Conservation (phyloP, 1,284 basidiomycete species). For the Tilletiaria anomala region DNA sequence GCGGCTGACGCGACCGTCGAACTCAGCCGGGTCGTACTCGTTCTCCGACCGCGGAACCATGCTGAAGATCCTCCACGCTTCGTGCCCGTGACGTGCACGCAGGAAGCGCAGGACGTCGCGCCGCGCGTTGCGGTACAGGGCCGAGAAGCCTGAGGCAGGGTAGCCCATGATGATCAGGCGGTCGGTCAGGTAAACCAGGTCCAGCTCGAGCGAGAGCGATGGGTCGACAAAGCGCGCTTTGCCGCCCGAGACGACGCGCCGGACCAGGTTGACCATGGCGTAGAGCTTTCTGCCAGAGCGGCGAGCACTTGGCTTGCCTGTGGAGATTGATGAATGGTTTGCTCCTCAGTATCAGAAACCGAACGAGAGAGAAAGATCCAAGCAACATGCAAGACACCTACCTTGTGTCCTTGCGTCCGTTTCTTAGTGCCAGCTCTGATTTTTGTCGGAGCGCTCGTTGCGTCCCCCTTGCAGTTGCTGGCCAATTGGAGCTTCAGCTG, state of each 20-base stretch:
- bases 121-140: slow-evolving; percentile 64
- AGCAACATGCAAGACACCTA: too few species aligned
- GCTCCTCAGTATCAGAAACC: too few species aligned
- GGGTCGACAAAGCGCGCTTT: slow-evolving; percentile 65
- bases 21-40: slow-evolving; percentile 40
- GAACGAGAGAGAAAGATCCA: too few species aligned
- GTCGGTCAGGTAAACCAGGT: slow-evolving; percentile 61
- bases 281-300: too few species aligned
- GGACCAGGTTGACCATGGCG: too few species aligned
- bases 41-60: slow-evolving; percentile 46
- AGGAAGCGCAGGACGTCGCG: slow-evolving; percentile 66
- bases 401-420: too few species aligned
- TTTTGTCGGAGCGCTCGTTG: too few species aligned
- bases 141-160: slow-evolving; percentile 64
- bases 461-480: too few species aligned
- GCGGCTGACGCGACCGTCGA: slow-evolving; percentile 53
- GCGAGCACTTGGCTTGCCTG: too few species aligned
- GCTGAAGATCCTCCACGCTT: slow-evolving; percentile 74
- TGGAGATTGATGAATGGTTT: too few species aligned
- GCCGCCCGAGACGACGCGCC: slow-evolving; percentile 45
- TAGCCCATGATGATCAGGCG: slow-evolving; percentile 66
- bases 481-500: too few species aligned
- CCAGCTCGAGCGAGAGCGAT: slow-evolving; percentile 56
- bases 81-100: slow-evolving; percentile 55
- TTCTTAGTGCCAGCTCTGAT: too few species aligned